Conservation (phyloP, 495 filamentous ascomycete species). For the Chlorociboria aeruginascens region DNA sequence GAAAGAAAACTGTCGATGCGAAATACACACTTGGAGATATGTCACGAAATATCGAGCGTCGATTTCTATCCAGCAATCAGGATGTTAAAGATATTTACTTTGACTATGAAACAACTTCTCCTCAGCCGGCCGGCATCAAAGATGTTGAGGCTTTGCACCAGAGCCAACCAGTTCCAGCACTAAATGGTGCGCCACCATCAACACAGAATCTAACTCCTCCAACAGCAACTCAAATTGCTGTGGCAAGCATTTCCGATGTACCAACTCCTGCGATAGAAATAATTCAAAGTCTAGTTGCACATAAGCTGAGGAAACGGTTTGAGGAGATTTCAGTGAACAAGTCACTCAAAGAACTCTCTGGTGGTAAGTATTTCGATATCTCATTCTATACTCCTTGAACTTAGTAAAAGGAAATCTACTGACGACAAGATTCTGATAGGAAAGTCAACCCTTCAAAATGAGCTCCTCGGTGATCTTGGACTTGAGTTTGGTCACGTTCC, state of each 20-base stretch:
- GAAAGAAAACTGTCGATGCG: not conserved
- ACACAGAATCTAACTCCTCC: not conserved
- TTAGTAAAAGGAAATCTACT: not conserved
- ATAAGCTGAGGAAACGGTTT: constrained; percentile 2
- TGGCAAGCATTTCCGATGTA: not conserved
- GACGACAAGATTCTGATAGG: constrained; percentile 31
- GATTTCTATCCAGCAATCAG: not conserved
- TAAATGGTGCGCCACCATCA: not conserved
- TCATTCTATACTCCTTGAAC: too few relatives aligned
- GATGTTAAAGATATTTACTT: not conserved
- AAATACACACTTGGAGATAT: not conserved
- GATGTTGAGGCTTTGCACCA: not conserved
- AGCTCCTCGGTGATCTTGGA: constrained; percentile 83
- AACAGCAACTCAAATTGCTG: too few relatives aligned
- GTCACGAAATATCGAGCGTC: not conserved
- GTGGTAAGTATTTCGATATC: not conserved
- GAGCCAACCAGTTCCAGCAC: not conserved
- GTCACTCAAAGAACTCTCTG: not conserved
- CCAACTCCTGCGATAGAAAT: not conserved
- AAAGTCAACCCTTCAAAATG: constrained; percentile 92
- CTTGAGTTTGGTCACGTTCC: constrained; percentile 96
- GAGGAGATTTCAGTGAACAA: not conserved
- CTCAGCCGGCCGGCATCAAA: not conserved
- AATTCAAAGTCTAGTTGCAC: not conserved
- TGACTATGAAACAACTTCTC: not conserved